phyloP scores from a whole-genome alignment of 2,329 filamentous ascomycete genomes.

The Cytospora chrysosperma region DNA sequence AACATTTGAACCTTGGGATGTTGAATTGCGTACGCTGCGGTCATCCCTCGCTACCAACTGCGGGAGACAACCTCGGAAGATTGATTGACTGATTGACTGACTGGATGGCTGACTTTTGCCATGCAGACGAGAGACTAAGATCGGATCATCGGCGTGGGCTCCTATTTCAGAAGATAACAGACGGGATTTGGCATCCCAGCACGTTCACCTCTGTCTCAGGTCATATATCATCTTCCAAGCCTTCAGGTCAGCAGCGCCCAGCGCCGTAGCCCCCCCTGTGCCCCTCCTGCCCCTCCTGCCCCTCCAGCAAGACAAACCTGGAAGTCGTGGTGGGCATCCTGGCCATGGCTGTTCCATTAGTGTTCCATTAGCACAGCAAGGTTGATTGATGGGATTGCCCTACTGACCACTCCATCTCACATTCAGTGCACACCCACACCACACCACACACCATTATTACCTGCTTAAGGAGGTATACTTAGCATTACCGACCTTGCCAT shows the following conservation, averaged over 20 bases:
- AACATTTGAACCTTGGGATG: background rate
- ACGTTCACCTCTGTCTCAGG: background rate
- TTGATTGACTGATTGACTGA: constrained; percentile 4
- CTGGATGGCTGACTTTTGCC: background rate
- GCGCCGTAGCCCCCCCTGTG: background rate
- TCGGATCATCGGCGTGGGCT: constrained; percentile 9
- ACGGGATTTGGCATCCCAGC: background rate
- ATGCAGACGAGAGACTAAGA: constrained; percentile 8
- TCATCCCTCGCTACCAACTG: too few relatives aligned
- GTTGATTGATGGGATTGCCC: background rate
- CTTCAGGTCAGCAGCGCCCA: constrained; percentile 16
- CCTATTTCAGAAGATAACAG: background rate
- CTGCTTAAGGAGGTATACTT: too few relatives aligned
- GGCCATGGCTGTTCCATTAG: constrained; percentile 5
- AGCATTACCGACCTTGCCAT: too few relatives aligned
- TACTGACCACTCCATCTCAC: constrained; percentile 13
- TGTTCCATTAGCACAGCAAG: constrained; percentile 3
- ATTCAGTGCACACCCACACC: background rate
- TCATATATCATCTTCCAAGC: constrained; percentile 17
- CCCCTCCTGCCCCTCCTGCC: constrained; percentile 1
- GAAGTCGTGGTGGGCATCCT: constrained; percentile 8
- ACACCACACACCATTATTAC: background rate
- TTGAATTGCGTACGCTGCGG: background rate
- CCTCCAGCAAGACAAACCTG: constrained; percentile 2
- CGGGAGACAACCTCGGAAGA: background rate